phyloP scores from a whole-genome alignment of 176 grass and related monocot genomes.

The Olyra latifolia region DNA sequence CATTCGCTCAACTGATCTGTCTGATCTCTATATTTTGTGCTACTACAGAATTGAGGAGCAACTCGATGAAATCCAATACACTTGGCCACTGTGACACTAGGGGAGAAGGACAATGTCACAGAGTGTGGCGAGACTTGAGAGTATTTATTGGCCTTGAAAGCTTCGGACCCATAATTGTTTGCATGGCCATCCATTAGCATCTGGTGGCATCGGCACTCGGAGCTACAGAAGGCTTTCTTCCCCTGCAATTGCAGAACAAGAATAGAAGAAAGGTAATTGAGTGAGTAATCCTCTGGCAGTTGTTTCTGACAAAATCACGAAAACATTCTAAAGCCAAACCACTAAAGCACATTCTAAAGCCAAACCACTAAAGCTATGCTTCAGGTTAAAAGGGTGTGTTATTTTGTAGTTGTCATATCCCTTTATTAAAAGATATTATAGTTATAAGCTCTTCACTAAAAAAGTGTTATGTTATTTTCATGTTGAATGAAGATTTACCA shows the following conservation, averaged over 20 bases:
- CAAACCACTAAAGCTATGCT: neutral
- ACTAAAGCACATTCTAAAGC: neutral
- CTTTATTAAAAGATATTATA: no score
- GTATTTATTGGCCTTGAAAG: slow-evolving; percentile 21
- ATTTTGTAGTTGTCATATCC: no score
- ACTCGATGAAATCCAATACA: neutral
- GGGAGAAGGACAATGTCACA: slow-evolving; percentile 36
- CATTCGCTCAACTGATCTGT: slow-evolving; percentile 23
- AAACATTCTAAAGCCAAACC: no score
- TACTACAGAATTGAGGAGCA: slow-evolving; percentile 20
- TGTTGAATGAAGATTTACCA: no score
- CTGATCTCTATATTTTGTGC: slow-evolving; percentile 12
- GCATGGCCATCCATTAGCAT: slow-evolving; percentile 47
- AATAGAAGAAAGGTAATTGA: neutral
- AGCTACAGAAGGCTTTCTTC: slow-evolving; percentile 69
- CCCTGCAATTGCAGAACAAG: slow-evolving; percentile 32
- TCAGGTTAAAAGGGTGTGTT: neutral
- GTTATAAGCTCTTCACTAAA: no score
- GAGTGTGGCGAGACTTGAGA: slow-evolving; percentile 37
- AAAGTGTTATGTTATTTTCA: no score
- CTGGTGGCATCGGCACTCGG: slow-evolving; percentile 55
- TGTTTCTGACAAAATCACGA: no score
- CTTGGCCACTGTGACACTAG: slow-evolving; percentile 39
- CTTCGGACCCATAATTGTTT: slow-evolving; percentile 43
- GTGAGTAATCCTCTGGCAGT: neutral